Conservation (phyloP, 306 rosid genomes). For the apple (Malus domestica) region ASM211411v1 NC_041802.1:6467001-6467500, state of each 20-base stretch:
- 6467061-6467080: conserved; percentile 30
- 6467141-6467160: not conserved
- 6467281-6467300: not conserved
- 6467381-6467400: conserved; percentile 46
- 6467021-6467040: conserved; percentile 43
- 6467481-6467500: too few relatives aligned
- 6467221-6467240: not conserved
- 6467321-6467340: conserved; percentile 32
- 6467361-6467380: conserved; percentile 82
- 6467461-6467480: not conserved
- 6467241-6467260: not conserved
- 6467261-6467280: not conserved
- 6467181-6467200: too few relatives aligned
- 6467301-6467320: conserved; percentile 37
- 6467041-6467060: conserved; percentile 16
- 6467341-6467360: conserved; percentile 57
- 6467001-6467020: conserved; percentile 59
- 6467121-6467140: not conserved
- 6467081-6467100: not conserved
- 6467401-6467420: not conserved
- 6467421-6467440: not conserved
- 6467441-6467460: not conserved
- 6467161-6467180: not conserved
- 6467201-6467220: not conserved
- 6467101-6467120: not conserved